Base-by-base conservation (phyloP, 768 basidiomycete species). In the Multifurca ochricompacta region DNA sequence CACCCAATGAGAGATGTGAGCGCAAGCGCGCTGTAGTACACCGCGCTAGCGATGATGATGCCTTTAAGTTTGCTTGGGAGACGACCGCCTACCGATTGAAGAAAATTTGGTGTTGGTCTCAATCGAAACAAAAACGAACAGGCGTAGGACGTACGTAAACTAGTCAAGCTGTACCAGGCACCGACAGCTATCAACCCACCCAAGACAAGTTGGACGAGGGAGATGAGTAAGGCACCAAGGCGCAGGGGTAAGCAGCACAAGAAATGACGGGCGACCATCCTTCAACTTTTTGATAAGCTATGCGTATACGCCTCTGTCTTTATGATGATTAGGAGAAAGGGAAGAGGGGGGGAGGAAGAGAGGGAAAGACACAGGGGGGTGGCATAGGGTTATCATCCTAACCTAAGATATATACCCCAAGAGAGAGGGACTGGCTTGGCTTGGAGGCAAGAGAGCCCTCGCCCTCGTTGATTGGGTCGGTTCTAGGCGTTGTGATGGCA, bases 201-300 rank as follows among this genome's bases (percentile, higher is more conserved):
- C 6, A 53, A 2, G 43, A 42, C 8, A 11, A 56, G 30, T 53
- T 61, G 60, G 40, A 10, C 5, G 19, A 48, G 7, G 34, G 58
- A 55, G 36, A 61, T 56, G 19, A 61, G 49, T 2, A 60, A 32
- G 25, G 59, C 54, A 8, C 60, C 60, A n/a, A 61, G 48, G 31
- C 60, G 53, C 39, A 61, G 19, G 39, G 60, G 60, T 16, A 61
- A 16, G 30, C 60, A 59, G 34, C 54, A 59, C 31, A 51, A 45
- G 35, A 59, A 61, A 44, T 59, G 53, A 14, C 43, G 60, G 39
- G 59, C 56, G 21, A 25, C 19, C 59, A 60, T 60, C 49, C 13
- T 8, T 32, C 3, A 4, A 13, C 1, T 41, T 6, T 11, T 21
- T 7, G 8, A 3, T 5, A 13, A 16, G 28, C n/a, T n/a, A n/a